phyloP scores from a whole-genome alignment of 2,329 filamentous ascomycete genomes.

The Rugonectria rugulosa region DNA sequence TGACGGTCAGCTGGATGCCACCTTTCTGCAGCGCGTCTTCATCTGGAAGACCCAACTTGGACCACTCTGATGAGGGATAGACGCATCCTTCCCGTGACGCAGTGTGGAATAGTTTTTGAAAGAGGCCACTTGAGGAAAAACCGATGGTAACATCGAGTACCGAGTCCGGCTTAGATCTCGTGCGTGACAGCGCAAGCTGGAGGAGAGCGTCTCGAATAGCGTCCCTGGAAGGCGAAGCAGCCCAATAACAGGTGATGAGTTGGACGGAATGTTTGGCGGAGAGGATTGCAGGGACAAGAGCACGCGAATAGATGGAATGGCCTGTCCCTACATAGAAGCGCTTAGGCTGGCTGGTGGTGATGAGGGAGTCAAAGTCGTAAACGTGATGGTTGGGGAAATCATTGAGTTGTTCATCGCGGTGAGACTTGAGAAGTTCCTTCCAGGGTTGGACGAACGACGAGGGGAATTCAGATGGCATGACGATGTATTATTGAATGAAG shows the following conservation, averaged over 20 bases:
- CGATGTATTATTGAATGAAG: neutral
- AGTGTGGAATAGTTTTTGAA: constrained; percentile 79
- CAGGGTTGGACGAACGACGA: constrained; percentile 49
- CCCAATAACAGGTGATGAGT: constrained; percentile 86
- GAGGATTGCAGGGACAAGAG: constrained; percentile 68
- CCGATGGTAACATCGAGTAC: constrained; percentile 72
- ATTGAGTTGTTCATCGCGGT: constrained; percentile 43
- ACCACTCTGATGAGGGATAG: constrained; percentile 69
- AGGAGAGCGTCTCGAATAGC: constrained; percentile 65
- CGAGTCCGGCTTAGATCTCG: constrained; percentile 33
- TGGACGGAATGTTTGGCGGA: constrained; percentile 70
- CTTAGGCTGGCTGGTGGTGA: constrained; percentile 55
- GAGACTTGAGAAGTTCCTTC: constrained; percentile 43
- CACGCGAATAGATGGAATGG: constrained; percentile 60
- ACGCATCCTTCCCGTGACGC: constrained; percentile 66
- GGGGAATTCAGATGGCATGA: constrained; percentile 42
- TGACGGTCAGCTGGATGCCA: constrained; percentile 73
- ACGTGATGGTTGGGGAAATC: constrained; percentile 60
- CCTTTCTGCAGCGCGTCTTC: constrained; percentile 58
- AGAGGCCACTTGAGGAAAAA: constrained; percentile 75
- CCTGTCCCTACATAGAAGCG: constrained; percentile 66
- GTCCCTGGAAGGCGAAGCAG: constrained; percentile 67
- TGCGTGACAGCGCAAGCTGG: constrained; percentile 60
- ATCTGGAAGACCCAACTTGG: constrained; percentile 69
- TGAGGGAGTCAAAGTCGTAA: constrained; percentile 52